Evolutionary conservation across 2,329 filamentous ascomycete genomes (phyloP).

Genomic region (Metarhizium robertsii): DNA sequence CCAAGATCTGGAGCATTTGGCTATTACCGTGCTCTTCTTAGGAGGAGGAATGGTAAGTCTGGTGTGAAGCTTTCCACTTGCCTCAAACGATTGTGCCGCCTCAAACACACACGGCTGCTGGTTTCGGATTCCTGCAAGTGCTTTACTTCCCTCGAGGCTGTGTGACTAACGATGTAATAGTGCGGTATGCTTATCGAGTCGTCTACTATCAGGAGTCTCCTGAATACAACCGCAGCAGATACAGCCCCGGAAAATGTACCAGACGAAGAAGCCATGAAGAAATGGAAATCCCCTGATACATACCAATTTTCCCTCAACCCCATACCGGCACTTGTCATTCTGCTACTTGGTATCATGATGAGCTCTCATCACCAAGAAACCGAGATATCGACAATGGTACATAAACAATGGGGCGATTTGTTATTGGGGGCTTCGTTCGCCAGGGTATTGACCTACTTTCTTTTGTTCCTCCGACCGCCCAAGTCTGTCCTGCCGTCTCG

Average conservation of each 20-base stretch:
- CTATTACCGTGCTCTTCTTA: constrained; percentile 88
- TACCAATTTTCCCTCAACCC: constrained; percentile 79
- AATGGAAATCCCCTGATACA: constrained; percentile 47
- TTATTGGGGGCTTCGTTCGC: constrained; percentile 73
- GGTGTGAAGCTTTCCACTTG: background rate
- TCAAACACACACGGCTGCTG: background rate
- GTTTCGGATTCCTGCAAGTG: too few species aligned
- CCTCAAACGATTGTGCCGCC: background rate
- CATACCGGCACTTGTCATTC: constrained; percentile 75
- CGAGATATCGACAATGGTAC: constrained; percentile 83
- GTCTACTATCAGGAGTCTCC: constrained; percentile 53
- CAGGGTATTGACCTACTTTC: constrained; percentile 68
- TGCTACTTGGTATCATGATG: constrained; percentile 91
- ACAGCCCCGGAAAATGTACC: constrained; percentile 22
- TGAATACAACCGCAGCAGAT: constrained; percentile 44
- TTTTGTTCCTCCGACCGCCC: constrained; percentile 72
- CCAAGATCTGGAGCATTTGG: constrained; percentile 81
- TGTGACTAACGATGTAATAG: constrained; percentile 21
- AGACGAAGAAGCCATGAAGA: constrained; percentile 38
- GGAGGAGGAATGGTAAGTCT: constrained; percentile 72
- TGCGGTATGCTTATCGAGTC: constrained; percentile 84
- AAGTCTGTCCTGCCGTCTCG: constrained; percentile 71
- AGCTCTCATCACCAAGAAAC: constrained; percentile 77
- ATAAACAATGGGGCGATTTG: constrained; percentile 86
- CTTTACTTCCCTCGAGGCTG: background rate